Base-by-base conservation (phyloP, 495 filamentous ascomycete genomes). In the Parachaetomium inaequale region DNA sequence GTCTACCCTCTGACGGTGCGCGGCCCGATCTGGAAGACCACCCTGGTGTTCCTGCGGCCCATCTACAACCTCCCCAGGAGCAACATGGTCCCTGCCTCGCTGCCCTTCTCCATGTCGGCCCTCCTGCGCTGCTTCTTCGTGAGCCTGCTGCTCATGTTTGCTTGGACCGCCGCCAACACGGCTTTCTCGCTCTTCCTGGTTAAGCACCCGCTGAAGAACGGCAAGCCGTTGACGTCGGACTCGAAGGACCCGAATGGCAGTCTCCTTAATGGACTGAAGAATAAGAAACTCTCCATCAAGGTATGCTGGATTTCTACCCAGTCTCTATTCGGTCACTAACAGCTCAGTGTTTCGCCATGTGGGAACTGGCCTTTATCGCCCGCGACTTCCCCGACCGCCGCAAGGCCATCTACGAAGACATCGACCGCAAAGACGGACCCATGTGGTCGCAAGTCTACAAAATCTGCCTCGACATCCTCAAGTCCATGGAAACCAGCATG, bases 201-300 rank as follows among this genome's bases (percentile, higher is more conserved):
- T 25, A 85, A 88, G 71, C 86, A 88, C 64, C 94, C 95, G 7
- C 70, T 96, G 46, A 95, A 94, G 72, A 85, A 88, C 62, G 86
- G 81, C 2, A 86, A 89, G 66, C 91, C 92, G n/a, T 80, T 98
- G 25, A 95, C 91, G 1, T 78, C 81, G 12, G 88, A 92, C 58
- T 89, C 91, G 5, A 89, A 86, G 64, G 95, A 98, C 75, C 92
- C 94, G 1, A 98, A 95, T 66, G 93, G 91, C 38, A 96, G 88
- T 67, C 78, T 98, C 43, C 71, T 98, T 49, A 90, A 85, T 57
- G 94, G 94, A 1, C 74, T 98, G 50, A 91, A 86, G 63, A 84
- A 88, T 21, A 92, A 84, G 72, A 90, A 88, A 63, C 75, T 84
- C 43, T 68, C 84, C n/a, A 79, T 82, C 40, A 82, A 76, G 76